phyloP scores from a whole-genome alignment of 1,139 yeast species.

The Pneumocystis oryctolagi region DNA sequence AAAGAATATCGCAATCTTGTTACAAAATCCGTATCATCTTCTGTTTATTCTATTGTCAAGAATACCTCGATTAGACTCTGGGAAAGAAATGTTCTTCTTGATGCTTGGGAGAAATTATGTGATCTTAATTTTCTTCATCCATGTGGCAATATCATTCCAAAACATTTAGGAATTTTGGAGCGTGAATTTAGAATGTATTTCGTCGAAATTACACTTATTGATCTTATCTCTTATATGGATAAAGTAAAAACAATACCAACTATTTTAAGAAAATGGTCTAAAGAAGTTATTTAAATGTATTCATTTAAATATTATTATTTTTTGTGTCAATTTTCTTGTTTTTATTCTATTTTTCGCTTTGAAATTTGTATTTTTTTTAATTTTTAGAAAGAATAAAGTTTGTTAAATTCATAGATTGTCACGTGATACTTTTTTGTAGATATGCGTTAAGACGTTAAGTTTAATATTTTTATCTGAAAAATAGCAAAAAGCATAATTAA shows the following conservation, averaged over 20 bases:
- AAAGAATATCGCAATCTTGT: constrained; percentile 42
- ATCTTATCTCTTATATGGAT: neutral
- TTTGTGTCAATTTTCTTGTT: neutral
- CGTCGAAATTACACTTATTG: constrained; percentile 2
- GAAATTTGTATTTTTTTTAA: neutral
- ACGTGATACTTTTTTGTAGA: neutral
- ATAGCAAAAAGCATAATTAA: neutral
- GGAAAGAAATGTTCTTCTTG: constrained; percentile 16
- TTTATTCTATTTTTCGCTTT: neutral
- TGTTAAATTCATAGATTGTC: neutral
- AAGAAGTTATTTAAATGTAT: neutral
- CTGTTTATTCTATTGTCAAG: constrained; percentile 9
- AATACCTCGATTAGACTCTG: constrained; percentile 13
- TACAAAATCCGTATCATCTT: constrained; percentile 13
- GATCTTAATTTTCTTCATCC: constrained; percentile 7
- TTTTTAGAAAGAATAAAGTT: too few relatives aligned
- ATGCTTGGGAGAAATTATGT: constrained; percentile 17
- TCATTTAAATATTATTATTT: neutral
- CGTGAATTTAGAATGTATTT: constrained; percentile 6
- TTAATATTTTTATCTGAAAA: too few relatives aligned
- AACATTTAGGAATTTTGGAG: neutral
- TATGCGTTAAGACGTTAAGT: neutral
- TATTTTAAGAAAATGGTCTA: neutral
- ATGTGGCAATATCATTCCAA: neutral
- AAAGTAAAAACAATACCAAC: constrained; percentile 4